Evolutionary conservation across 768 basidiomycete species (phyloP).

Genomic region (Mycena pura): DNA sequence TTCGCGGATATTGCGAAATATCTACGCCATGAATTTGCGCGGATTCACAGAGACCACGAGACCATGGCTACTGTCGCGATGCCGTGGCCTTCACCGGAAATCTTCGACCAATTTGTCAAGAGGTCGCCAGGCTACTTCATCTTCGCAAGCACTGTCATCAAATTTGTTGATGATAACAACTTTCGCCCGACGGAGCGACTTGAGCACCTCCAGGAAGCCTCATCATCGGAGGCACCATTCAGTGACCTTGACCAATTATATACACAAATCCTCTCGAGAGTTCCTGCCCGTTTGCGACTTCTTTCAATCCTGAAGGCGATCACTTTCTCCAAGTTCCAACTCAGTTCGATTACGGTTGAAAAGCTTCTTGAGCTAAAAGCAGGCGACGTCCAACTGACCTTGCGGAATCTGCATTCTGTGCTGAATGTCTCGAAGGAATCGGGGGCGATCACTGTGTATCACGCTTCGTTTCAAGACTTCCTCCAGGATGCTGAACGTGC

Average conservation of each 20-base stretch:
- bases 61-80: background rate
- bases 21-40: background rate
- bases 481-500: background rate
- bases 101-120: background rate
- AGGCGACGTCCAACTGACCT: background rate
- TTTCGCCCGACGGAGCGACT: background rate
- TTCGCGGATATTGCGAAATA: background rate
- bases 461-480: background rate
- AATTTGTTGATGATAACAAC: no score
- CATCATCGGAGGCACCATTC: background rate
- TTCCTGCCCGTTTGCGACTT: background rate
- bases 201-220: background rate
- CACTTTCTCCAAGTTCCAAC: background rate
- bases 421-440: background rate
- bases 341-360: background rate
- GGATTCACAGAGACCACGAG: background rate
- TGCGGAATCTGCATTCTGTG: background rate
- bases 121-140: background rate
- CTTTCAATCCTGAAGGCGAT: background rate
- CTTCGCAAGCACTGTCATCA: background rate
- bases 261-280: background rate
- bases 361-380: background rate
- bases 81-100: background rate
- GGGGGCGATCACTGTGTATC: background rate
- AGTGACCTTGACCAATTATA: no score